Percentiles rank a stretch among this genome's conserved stretches.
Evolutionary conservation across 139 green algal genomes (phyloP).

Genomic region (Picochlorum sp.): DNA sequence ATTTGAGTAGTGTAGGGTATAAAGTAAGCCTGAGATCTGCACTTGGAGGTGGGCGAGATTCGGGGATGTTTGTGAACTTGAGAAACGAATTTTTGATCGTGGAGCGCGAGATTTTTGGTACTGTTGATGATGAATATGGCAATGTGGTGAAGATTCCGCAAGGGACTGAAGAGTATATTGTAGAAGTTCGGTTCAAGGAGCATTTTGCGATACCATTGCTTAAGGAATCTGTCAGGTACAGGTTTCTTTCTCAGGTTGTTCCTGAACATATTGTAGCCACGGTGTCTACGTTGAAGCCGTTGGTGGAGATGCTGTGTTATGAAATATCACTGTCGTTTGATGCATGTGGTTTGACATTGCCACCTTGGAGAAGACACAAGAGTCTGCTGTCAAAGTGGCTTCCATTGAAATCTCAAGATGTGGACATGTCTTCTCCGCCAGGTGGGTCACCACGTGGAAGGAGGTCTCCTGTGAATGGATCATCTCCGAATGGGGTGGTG

Average conservation of each 20-base stretch:
- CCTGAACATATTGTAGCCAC: conserved; percentile 48
- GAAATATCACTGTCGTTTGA: conserved; percentile 49
- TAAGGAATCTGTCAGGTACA: conserved; percentile 18
- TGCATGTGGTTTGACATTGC: conserved; percentile 40
- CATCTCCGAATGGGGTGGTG: background rate
- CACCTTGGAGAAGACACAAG: conserved; percentile 52
- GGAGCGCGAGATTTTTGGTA: too few relatives aligned
- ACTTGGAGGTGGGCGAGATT: conserved; percentile 30
- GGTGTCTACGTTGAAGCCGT: conserved; percentile 24
- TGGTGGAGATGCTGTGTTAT: conserved; percentile 42
- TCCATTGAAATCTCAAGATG: conserved; percentile 20
- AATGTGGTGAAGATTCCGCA: background rate
- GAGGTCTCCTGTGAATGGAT: conserved; percentile 8
- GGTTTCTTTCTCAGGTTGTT: conserved; percentile 29
- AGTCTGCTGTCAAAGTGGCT: conserved; percentile 55
- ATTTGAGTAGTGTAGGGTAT: conserved; percentile 34
- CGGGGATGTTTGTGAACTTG: conserved; percentile 37
- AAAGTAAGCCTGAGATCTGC: conserved; percentile 30
- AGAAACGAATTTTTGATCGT: conserved; percentile 44
- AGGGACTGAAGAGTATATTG: conserved; percentile 26
- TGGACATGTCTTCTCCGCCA: conserved; percentile 17
- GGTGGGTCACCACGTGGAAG: conserved; percentile 12
- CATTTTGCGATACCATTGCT: conserved; percentile 43
- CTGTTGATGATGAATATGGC: background rate
- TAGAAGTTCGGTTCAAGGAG: conserved; percentile 34